Evolutionary conservation across 2,329 filamentous ascomycete genomes (phyloP).

Genomic region (Tolypocladium ovalisporum): DNA sequence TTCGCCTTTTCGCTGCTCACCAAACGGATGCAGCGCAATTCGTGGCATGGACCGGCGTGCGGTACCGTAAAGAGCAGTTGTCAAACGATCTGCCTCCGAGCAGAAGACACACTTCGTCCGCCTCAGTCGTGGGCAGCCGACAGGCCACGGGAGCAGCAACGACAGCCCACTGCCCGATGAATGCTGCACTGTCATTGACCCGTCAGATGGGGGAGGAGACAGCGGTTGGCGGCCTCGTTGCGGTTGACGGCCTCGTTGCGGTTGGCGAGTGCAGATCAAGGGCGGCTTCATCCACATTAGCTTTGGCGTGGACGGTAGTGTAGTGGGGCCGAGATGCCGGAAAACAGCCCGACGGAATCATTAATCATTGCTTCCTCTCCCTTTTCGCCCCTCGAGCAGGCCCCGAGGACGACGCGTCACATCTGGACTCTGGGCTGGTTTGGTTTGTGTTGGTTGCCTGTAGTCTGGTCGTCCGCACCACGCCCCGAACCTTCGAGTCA

Average conservation of each 20-base stretch:
- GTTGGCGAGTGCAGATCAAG: neutral
- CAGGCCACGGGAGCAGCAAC: neutral
- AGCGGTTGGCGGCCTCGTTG: neutral
- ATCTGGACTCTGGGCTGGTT: neutral
- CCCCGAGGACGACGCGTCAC: neutral
- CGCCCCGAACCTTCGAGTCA: neutral
- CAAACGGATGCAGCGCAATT: neutral
- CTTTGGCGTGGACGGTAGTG: neutral
- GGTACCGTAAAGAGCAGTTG: neutral
- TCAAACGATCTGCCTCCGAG: neutral
- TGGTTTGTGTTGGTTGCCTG: neutral
- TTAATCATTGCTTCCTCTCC: neutral
- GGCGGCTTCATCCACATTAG: neutral
- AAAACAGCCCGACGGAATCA: neutral
- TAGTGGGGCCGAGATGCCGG: neutral
- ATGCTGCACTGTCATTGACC: neutral
- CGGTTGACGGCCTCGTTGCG: neutral
- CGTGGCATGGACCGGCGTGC: neutral
- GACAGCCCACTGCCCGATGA: neutral
- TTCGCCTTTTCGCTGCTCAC: neutral
- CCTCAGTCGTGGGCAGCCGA: neutral
- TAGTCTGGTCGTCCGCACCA: neutral
- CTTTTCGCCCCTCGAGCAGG: neutral
- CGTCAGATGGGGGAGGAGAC: neutral
- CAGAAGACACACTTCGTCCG: no score